Base-by-base conservation (phyloP, 257 asterid genomes). In the Solanum commersonii region DNA sequence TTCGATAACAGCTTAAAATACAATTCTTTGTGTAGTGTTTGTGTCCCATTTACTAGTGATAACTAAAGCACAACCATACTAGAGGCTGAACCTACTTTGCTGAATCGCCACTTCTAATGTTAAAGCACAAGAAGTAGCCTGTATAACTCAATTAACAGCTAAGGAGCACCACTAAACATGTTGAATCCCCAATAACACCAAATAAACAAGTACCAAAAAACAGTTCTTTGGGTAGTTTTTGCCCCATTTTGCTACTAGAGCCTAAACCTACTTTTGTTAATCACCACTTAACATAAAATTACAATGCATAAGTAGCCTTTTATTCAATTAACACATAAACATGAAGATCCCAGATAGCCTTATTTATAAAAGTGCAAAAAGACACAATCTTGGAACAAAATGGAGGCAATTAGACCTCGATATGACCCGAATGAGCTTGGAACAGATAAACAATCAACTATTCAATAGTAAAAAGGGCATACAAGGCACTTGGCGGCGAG, bases 401-500 rank as follows among this genome's bases (percentile, higher is more conserved):
- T 42, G 38, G 52, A 34, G 33, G 8, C 46, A 59, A 83, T 40
- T 29, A 65, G 77, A 82, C 37, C 13, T 74, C 11, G 1, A 5
- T 0, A 74, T 22, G 33, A 35, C 10, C 83, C 52, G 33, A 11
- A 74, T 74, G 10, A 74, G 52, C 83, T 74, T 22, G 83, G 29
- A 22, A 74, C 25, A 35, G 46, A 73, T 5, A 73, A 73, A 20
- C 4, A 35, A 74, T 59, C 67, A 59, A 59, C 0, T 20, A 59
- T 59, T 59, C 67, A 59, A 59, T 11, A 76, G 83, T 76, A 73
- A 72, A 49, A 74, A 12, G 34, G 74, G 37, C 27, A 31, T 90
- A 96, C 99, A 8, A 97, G 99, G 94, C 99, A 97, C 92, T 97
- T 97, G 74, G 99, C 99, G 46, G 99, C 99, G 56, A 97, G 98